Percentiles rank a stretch among this genome's conserved stretches.
Evolutionary conservation across 2,329 filamentous ascomycete genomes (phyloP).

Genomic region (Colletotrichum sp.): DNA sequence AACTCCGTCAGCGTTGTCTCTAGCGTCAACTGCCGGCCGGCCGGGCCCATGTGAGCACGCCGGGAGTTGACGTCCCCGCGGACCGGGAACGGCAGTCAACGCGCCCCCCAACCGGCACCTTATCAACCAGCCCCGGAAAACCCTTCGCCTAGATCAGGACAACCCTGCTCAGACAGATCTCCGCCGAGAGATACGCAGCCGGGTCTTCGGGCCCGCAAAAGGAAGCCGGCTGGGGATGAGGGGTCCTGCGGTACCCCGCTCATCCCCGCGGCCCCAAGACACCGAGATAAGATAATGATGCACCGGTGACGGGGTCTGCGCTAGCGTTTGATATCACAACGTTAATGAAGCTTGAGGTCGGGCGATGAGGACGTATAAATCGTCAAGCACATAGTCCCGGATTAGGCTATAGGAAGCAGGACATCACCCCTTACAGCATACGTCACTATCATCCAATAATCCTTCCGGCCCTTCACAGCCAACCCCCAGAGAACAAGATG

Average conservation of each 20-base stretch:
- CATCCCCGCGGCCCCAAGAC: background rate
- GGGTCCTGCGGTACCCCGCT: background rate
- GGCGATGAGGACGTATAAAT: background rate
- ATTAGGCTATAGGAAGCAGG: background rate
- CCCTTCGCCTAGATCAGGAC: background rate
- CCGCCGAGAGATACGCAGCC: background rate
- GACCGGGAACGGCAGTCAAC: background rate
- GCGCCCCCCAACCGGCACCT: background rate
- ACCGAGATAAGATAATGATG: background rate
- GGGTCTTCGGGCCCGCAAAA: background rate
- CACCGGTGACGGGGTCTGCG: background rate
- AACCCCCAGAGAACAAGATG: background rate
- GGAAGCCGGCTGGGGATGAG: background rate
- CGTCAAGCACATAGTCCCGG: background rate
- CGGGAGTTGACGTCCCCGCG: background rate
- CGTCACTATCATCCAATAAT: background rate
- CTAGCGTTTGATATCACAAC: background rate
- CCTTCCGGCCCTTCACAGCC: background rate
- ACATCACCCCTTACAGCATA: background rate
- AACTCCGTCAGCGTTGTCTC: fast-evolving
- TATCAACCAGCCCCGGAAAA: background rate
- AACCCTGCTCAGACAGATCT: background rate
- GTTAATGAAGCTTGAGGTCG: background rate
- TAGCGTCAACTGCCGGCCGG: background rate
- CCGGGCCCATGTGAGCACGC: background rate